Evolutionary conservation across 768 basidiomycete species (phyloP).

Genomic region (Solioccasus polychromus): DNA sequence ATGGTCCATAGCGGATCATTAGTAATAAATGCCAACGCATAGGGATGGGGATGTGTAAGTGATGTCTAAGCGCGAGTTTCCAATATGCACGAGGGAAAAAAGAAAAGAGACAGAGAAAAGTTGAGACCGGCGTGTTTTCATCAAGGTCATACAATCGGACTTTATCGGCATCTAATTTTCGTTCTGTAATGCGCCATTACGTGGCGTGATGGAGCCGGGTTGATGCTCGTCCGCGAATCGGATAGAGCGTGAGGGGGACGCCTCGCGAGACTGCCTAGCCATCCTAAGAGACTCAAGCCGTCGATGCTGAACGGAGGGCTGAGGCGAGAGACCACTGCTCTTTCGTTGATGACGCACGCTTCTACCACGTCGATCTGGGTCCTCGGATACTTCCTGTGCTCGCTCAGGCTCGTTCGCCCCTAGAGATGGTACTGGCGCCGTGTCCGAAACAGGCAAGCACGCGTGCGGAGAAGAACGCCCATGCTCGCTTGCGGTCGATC

Average conservation of each 20-base stretch:
- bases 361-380: conserved; percentile 22
- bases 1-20: conserved; percentile 3
- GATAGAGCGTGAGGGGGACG: conserved; percentile 47
- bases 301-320: conserved; percentile 25
- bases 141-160: conserved; percentile 12
- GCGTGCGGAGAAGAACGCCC: conserved; percentile 1
- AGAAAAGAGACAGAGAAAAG: conserved; percentile 1
- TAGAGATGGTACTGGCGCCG: neutral
- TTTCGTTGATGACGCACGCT: conserved; percentile 15
- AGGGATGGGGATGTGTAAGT: neutral
- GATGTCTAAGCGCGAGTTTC: neutral
- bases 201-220: conserved; percentile 21
- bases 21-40: neutral
- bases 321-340: conserved; percentile 13
- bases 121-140: conserved; percentile 23
- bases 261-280: conserved; percentile 32
- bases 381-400: conserved; percentile 4
- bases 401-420: conserved; percentile 7
- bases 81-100: neutral
- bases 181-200: conserved; percentile 15
- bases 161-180: conserved; percentile 14
- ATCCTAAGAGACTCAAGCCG: conserved; percentile 29
- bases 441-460: neutral
- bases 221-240: conserved; percentile 42
- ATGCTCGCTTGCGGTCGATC: conserved; percentile 15